phyloP scores from a whole-genome alignment of 805 yeast species.

The Kodamaea neixiangensis region DNA sequence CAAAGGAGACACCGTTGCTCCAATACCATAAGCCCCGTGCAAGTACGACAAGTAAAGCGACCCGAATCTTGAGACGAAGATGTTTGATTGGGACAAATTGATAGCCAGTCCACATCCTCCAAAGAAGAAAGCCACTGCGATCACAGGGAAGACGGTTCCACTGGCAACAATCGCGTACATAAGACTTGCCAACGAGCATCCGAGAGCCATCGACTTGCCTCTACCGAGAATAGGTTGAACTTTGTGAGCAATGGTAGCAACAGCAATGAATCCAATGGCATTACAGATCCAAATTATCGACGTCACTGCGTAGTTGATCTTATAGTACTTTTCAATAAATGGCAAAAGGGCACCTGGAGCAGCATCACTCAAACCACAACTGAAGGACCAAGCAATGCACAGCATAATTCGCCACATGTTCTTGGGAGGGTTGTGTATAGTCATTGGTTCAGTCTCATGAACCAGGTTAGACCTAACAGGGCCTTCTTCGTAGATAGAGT shows the following conservation, averaged over 20 bases:
- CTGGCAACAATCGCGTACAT: constrained; percentile 49
- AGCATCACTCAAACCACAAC: constrained; percentile 53
- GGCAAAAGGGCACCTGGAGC: constrained; percentile 65
- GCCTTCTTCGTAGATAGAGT: constrained; percentile 1
- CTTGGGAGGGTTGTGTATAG: constrained; percentile 43
- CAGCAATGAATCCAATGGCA: constrained; percentile 54
- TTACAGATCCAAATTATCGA: constrained; percentile 60
- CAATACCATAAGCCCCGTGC: constrained; percentile 73
- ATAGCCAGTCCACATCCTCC: constrained; percentile 62
- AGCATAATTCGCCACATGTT: constrained; percentile 46
- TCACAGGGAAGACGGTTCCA: constrained; percentile 51
- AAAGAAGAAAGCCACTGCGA: constrained; percentile 51
- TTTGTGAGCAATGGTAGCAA: constrained; percentile 51
- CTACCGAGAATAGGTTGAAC: constrained; percentile 45
- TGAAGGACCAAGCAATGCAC: constrained; percentile 41
- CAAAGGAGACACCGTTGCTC: constrained; percentile 71
- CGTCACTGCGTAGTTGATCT: constrained; percentile 52
- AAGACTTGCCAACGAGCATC: constrained; percentile 34
- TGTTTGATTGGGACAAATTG: constrained; percentile 51
- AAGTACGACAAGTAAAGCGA: constrained; percentile 60
- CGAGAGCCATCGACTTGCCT: constrained; percentile 39
- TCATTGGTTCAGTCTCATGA: constrained; percentile 25
- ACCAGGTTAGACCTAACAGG: neutral
- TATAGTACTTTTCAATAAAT: constrained; percentile 49
- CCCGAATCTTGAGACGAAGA: constrained; percentile 50